Evolutionary conservation across 2,329 filamentous ascomycete genomes (phyloP), one percentile per base, ranked within the genome.

Genomic region (Aciculosporium take): DNA sequence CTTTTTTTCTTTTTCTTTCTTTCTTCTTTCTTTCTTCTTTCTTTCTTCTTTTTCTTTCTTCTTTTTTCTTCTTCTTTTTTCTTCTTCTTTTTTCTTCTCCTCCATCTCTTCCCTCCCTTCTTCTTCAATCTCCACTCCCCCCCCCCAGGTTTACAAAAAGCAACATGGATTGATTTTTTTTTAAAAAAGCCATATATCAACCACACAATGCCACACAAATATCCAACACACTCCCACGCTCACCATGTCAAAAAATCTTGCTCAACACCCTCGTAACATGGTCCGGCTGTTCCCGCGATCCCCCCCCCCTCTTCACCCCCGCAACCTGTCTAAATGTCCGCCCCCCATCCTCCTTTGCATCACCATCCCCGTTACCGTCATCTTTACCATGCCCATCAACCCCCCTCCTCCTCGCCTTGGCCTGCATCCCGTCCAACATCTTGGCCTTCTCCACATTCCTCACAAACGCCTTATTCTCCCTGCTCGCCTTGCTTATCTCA

Each of bases 401-500:
- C 9, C 49, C 53, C 60, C 45, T 56, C 53, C 46, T 60, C 59
- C 64, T 65, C 57, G 67, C 68, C 50, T 64, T 69, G 56, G 78
- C 67, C 55, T 79, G 75, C 60, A 88, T 87, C 8, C 78, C 78
- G 39, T 84, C 78, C 49, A 85, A 57, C 71, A 86, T 81, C 74
- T 88, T 89, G 39, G 77, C 80, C 55, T 69, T 75, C 67, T 91
- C 84, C 43, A 91, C 71, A 56, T 89, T 87, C 51, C 76, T 69
- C 45, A 88, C 72, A 57, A 89, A 91, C 49, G 78, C 74, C 69
- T 82, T 84, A 60, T 89, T 88, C 68, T 91, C 84, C 60, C 73
- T 78, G 45, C 77, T 79, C 36, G 80, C 76, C 66, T 79, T 79
- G 53, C 74, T 72, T 49, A 91, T 83, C 61, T 91, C 85, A 10